These are phyloP conservation scores for Daldinia bambusicola DNA, from an alignment of 495 filamentous ascomycete species.

Conservation along the genomic window DNA sequence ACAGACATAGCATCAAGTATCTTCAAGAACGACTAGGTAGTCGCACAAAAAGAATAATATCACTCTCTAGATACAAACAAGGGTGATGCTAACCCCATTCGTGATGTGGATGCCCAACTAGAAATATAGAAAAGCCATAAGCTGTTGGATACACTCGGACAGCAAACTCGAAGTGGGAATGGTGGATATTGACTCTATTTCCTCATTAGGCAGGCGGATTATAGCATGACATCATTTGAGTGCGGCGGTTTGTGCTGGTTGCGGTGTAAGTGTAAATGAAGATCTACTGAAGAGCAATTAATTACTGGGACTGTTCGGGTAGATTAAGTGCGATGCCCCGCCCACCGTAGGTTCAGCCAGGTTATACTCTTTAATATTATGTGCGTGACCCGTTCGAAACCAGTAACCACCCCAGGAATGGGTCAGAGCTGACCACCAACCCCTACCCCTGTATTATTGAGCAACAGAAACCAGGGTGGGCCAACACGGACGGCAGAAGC, in stretches of 20 bases:
- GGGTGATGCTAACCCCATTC: constrained; percentile 16
- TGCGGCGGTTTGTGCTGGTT: constrained; percentile 14
- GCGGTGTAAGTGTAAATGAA: constrained; percentile 37
- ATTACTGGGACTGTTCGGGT: constrained; percentile 29
- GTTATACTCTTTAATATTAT: constrained; percentile 22
- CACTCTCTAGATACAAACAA: constrained; percentile 2
- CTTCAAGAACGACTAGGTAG: background rate
- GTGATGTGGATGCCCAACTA: constrained; percentile 26
- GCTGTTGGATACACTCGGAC: constrained; percentile 35
- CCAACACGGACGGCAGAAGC: constrained; percentile 9
- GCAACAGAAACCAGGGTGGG: constrained; percentile 22
- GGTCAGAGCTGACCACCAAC: constrained; percentile 34
- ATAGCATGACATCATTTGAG: constrained; percentile 31
- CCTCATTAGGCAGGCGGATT: constrained; percentile 36
- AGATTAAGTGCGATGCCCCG: constrained; percentile 28
- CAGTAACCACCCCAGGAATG: constrained; percentile 39
- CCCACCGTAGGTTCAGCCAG: constrained; percentile 13
- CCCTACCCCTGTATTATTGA: constrained; percentile 32
- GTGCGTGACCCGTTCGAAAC: constrained; percentile 42
- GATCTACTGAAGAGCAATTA: constrained; percentile 41
- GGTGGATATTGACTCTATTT: constrained; percentile 14
- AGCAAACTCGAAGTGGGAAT: constrained; percentile 32
- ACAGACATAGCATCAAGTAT: background rate
- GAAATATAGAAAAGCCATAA: constrained; percentile 13
- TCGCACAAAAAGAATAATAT: background rate